Conservation (phyloP, 306 rosid species). For the Prunus mume region DNA sequence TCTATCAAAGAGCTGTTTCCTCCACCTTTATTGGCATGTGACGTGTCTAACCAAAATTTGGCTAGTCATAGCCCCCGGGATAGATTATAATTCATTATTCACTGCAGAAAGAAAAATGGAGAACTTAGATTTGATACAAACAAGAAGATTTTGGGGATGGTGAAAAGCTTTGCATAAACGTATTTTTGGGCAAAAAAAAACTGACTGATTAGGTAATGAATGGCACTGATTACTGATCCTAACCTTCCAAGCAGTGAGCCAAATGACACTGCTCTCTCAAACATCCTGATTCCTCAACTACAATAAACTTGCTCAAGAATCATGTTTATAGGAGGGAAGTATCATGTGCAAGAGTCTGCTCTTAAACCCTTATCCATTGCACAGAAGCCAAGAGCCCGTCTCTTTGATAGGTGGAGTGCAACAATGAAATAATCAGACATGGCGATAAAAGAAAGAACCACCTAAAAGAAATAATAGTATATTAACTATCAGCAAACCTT, state of each 20-base stretch:
- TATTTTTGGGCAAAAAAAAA: background rate
- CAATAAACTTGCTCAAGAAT: too few relatives aligned
- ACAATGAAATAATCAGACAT: background rate
- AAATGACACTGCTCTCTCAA: background rate
- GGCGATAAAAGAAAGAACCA: background rate
- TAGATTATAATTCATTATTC: background rate
- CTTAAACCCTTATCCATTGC: background rate
- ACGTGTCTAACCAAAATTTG: background rate
- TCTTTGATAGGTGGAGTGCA: background rate
- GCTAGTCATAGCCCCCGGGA: background rate
- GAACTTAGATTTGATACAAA: background rate
- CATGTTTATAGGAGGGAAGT: too few relatives aligned
- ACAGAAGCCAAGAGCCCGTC: background rate
- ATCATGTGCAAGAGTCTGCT: background rate
- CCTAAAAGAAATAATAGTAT: background rate
- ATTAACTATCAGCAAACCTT: background rate
- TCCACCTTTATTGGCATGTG: conserved; percentile 1
- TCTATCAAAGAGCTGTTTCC: conserved; percentile 5
- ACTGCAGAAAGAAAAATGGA: background rate
- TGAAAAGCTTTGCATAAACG: background rate
- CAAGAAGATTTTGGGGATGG: background rate
- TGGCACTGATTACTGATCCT: background rate
- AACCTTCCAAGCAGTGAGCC: background rate
- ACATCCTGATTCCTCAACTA: too few relatives aligned
- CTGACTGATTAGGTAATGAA: background rate